Conservation (phyloP, 2,329 filamentous ascomycete genomes). For the Annulohypoxylon truncatum region DNA sequence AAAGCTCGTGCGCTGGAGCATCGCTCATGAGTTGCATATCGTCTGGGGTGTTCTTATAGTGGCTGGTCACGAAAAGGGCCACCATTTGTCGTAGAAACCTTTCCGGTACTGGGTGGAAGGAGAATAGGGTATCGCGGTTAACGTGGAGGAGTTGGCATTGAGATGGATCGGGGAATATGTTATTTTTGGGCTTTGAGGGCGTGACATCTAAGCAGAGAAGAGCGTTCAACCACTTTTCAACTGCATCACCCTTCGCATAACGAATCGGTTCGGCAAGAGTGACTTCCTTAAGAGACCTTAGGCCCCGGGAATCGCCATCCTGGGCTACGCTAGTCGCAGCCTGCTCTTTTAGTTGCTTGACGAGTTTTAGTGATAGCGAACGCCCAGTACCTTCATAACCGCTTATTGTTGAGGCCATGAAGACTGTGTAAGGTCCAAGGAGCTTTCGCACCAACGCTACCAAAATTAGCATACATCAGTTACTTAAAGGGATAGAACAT, state of each 20-base stretch:
- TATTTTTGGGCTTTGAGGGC: constrained; percentile 79
- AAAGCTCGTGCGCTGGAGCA: constrained; percentile 95
- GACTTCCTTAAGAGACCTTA: constrained; percentile 86
- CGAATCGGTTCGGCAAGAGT: constrained; percentile 93
- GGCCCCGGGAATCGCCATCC: constrained; percentile 79
- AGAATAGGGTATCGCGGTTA: constrained; percentile 97
- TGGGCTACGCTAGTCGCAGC: constrained; percentile 34
- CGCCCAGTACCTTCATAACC: constrained; percentile 97
- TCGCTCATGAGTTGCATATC: constrained; percentile 99
- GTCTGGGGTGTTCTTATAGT: constrained; percentile 97
- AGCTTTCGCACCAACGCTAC: constrained; percentile 84
- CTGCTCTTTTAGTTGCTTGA: constrained; percentile 95
- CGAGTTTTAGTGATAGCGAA: constrained; percentile 93
- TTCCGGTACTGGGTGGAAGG: constrained; percentile 96
- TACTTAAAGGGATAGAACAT: neutral
- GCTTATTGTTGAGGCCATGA: constrained; percentile 99
- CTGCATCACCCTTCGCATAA: constrained; percentile 88
- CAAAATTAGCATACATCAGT: constrained; percentile 8
- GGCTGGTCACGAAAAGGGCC: constrained; percentile 93
- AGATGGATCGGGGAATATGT: constrained; percentile 84
- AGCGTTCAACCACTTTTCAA: constrained; percentile 97
- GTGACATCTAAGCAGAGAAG: constrained; percentile 94
- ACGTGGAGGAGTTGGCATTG: constrained; percentile 93
- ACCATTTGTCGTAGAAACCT: constrained; percentile 99
- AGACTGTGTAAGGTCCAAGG: constrained; percentile 96